Evolutionary conservation across 768 basidiomycete species (phyloP), one percentile per base, ranked within the genome.

Genomic region (Trametes punicea): DNA sequence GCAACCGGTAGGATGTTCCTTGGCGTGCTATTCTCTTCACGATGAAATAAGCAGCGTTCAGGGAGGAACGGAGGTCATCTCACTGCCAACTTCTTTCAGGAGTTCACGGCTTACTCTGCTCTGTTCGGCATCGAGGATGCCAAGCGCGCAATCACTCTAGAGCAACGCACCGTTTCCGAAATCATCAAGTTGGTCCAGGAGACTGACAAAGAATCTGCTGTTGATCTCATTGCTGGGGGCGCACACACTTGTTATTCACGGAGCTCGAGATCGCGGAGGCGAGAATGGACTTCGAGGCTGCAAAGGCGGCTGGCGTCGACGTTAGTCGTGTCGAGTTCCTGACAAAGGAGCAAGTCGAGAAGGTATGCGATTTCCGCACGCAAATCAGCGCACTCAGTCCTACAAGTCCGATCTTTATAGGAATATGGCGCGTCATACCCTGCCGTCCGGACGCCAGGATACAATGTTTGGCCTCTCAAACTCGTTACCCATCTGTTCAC

Each of bases 61-160:
- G 88, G 88, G 44, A 76, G 90, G 23, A 93, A 92, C 61, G 90
- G 89, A 1, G 88, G 90, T 0, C 89, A 91, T 66, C 74, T 91
- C 16, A 84, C 82, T 0, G 78, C 84, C 0, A 65, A 66, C 34
- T 64, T 72, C 2, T 83, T 83, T 64, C 57, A 66, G 1, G 71
- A 71, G 2, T 90, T 90, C 64, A 50, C 62, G 1, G 57, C 63
- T 1, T 73, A 75, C 16, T 61, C 70, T 29, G 40, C 62, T 3
- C 47, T 55, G 21, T 81, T 81, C 60, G 85, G 84, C 0, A 64
- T 69, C 0, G 75, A 80, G 2, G 83, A 90, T 51, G 83, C 87
- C 0, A 66, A 73, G 21, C 78, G 78, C 26, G 75, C 77, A 0
- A 75, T 80, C 27, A 71, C 70, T 0, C 61, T 93, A 5, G 88